Percentiles rank a stretch among this genome's conserved stretches.
Conservation (phyloP, 345 rosid species). For the Hibiscus syriacus region DNA sequence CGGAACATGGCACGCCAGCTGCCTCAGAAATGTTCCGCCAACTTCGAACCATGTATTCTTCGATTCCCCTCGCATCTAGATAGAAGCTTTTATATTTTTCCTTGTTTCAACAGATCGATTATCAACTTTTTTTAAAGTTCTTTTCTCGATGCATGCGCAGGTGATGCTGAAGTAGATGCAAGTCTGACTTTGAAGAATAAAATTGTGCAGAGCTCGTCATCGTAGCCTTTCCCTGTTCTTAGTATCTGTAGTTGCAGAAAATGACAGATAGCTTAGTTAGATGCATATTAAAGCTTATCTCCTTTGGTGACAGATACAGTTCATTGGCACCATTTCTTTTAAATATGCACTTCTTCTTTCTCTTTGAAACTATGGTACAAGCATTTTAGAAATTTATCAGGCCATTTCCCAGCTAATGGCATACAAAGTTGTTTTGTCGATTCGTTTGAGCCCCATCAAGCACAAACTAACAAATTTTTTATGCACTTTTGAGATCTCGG, state of each 20-base stretch:
- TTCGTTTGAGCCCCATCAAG: no score
- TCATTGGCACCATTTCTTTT: neutral
- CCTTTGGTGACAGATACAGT: neutral
- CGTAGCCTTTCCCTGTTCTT: neutral
- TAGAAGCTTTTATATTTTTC: neutral
- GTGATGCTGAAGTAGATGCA: conserved; percentile 29
- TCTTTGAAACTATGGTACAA: neutral
- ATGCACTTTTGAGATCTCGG: no score
- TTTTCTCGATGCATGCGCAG: conserved; percentile 30
- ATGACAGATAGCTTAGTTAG: conserved; percentile 1
- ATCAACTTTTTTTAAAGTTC: neutral
- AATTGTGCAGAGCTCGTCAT: conserved; percentile 7
- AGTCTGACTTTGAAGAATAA: conserved; percentile 10
- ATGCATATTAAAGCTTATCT: neutral
- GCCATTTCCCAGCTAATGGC: neutral
- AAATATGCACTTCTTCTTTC: neutral
- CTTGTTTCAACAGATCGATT: neutral
- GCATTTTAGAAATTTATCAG: neutral
- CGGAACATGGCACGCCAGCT: conserved; percentile 62
- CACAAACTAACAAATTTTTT: no score
- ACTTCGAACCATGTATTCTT: conserved; percentile 69
- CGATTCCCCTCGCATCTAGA: neutral
- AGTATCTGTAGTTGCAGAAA: neutral
- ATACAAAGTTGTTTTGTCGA: no score
- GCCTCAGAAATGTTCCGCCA: conserved; percentile 72